phyloP scores from a whole-genome alignment of 1,139 yeast genomes.

The Cylindricascospora bacillispora region DNA sequence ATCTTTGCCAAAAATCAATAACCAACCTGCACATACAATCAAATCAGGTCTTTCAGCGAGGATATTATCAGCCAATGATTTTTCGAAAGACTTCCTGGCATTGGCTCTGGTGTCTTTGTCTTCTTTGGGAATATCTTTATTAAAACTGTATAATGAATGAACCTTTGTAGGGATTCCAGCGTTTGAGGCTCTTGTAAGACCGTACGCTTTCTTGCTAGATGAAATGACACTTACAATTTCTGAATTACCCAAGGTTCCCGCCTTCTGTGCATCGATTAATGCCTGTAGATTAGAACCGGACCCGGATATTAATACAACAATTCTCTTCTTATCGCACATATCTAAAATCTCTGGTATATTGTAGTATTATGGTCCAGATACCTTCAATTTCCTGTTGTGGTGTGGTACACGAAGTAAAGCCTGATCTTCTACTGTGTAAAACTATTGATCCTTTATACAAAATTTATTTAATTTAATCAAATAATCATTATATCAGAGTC shows the following conservation, averaged over 20 bases:
- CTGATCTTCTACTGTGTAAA: too few relatives aligned
- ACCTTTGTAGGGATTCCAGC: constrained; percentile 56
- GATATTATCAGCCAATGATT: constrained; percentile 60
- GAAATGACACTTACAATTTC: constrained; percentile 53
- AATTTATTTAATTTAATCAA: too few relatives aligned
- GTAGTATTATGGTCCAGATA: too few relatives aligned
- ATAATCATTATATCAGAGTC: too few relatives aligned
- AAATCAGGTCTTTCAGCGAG: constrained; percentile 56
- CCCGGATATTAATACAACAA: constrained; percentile 83
- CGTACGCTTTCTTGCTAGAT: constrained; percentile 72
- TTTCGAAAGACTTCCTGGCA: constrained; percentile 62
- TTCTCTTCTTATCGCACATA: constrained; percentile 17
- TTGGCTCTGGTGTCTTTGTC: constrained; percentile 33
- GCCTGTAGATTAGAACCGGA: constrained; percentile 93
- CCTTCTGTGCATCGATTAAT: constrained; percentile 58
- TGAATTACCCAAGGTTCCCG: constrained; percentile 39
- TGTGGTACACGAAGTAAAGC: too few relatives aligned
- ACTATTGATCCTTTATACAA: too few relatives aligned
- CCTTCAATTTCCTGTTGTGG: too few relatives aligned
- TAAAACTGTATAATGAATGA: constrained; percentile 66
- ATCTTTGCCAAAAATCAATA: constrained; percentile 73
- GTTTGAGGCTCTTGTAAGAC: constrained; percentile 61
- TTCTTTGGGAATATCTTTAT: constrained; percentile 54
- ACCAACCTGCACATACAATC: constrained; percentile 98
- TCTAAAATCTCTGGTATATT: too few relatives aligned